A percentile compares a stretch with the other conserved stretches of the same genome.
These are phyloP conservation scores for Penicillium sp. DNA, from an alignment of 2,329 filamentous ascomycete species.

Conservation along the genomic window DNA sequence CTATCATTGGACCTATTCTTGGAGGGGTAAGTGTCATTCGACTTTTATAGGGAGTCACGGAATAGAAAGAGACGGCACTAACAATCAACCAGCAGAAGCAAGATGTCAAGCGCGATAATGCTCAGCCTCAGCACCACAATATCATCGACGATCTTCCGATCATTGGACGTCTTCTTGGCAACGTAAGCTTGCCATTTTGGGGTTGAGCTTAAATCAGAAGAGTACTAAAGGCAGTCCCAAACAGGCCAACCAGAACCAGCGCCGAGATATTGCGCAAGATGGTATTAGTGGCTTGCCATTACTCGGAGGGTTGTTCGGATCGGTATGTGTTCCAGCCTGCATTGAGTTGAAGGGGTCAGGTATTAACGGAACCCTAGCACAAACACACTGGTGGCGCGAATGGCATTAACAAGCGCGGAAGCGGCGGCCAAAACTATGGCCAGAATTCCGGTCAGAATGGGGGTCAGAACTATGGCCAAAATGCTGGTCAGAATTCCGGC, in stretches of 20 bases:
- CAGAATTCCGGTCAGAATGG: no score
- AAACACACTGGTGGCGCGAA: constrained; percentile 5
- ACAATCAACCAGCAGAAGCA: neutral
- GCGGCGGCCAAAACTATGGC: neutral
- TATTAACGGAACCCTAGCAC: neutral
- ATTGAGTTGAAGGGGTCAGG: neutral
- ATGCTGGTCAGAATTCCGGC: no score
- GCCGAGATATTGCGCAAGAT: neutral
- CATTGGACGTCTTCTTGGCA: neutral
- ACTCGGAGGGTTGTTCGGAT: neutral
- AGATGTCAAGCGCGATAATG: neutral
- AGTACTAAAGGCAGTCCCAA: neutral
- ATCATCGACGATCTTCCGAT: constrained; percentile 10
- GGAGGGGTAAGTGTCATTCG: constrained; percentile 7
- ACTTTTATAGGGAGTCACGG: neutral
- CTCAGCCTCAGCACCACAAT: neutral
- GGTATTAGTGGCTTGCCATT: constrained; percentile 5
- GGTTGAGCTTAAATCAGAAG: neutral
- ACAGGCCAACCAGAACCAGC: neutral
- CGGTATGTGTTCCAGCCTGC: neutral
- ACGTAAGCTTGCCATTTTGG: constrained; percentile 6
- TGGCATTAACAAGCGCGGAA: constrained; percentile 4
- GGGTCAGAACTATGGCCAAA: no score
- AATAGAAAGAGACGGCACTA: neutral
- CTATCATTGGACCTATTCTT: constrained; percentile 5